Percentiles rank a stretch among this genome's conserved stretches.
phyloP scores from a whole-genome alignment of 306 rosid genomes.

The Arachis hypogaea region DNA sequence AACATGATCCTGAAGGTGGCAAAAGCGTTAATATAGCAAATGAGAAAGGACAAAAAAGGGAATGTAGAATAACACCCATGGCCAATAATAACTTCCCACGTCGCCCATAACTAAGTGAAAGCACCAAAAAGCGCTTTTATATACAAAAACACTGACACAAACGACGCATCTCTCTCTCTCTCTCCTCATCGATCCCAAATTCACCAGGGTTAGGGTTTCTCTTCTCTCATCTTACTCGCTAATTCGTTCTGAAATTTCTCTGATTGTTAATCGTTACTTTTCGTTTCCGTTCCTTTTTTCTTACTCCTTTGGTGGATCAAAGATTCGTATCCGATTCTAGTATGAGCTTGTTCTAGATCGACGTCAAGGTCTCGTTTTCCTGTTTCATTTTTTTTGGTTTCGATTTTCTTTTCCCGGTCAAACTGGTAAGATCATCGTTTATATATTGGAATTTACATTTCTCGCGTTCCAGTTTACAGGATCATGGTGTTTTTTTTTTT shows the following conservation, averaged over 20 bases:
- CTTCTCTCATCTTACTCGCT: slow-evolving; percentile 17
- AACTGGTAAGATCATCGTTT: slow-evolving; percentile 45
- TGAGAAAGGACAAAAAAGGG: slow-evolving; percentile 41
- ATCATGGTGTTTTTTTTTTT: slow-evolving; percentile 14
- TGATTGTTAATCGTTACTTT: slow-evolving; percentile 7
- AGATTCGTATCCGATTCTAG: slow-evolving; percentile 57
- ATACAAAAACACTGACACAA: slow-evolving; percentile 41
- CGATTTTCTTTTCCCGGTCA: slow-evolving; percentile 5
- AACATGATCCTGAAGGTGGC: neutral
- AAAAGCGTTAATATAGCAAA: slow-evolving; percentile 40
- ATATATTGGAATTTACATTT: slow-evolving; percentile 8
- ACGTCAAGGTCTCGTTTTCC: slow-evolving; percentile 49
- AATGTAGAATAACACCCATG: slow-evolving; percentile 20
- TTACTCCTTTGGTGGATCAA: slow-evolving; percentile 9
- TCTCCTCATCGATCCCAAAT: slow-evolving; percentile 61
- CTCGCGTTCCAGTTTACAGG: neutral
- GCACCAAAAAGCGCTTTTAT: slow-evolving; percentile 42
- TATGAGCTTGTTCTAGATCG: slow-evolving; percentile 58
- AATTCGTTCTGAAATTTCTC: neutral
- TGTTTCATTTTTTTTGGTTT: slow-evolving; percentile 6
- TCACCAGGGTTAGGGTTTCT: slow-evolving; percentile 66
- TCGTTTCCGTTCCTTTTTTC: neutral
- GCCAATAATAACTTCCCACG: slow-evolving; percentile 60
- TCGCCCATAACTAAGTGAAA: slow-evolving; percentile 44
- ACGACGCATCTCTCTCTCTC: slow-evolving; percentile 39